Percentiles rank a stretch among this genome's conserved stretches.
These are phyloP conservation scores for Rubia tinctorum DNA, from an alignment of 305 asterid species.

Conservation along the genomic window DNA sequence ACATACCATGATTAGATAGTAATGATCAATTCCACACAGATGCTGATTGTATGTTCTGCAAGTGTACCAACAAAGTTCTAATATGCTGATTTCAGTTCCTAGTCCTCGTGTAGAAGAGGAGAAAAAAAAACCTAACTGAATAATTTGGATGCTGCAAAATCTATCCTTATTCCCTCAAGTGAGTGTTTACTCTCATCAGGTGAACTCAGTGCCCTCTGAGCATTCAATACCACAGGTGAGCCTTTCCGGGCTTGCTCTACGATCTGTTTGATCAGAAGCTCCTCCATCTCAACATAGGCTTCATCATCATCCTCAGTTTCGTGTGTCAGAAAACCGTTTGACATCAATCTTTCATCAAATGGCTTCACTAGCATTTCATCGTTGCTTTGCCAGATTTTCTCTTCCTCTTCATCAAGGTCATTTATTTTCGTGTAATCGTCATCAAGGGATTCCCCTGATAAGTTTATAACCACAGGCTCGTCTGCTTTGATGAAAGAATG, in stretches of 20 bases:
- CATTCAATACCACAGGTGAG: slow-evolving; percentile 80
- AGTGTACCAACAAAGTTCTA: background rate
- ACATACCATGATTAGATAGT: background rate
- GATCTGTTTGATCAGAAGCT: slow-evolving; percentile 67
- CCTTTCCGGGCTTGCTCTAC: slow-evolving; percentile 84
- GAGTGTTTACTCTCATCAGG: slow-evolving; percentile 32
- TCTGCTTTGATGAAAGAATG: slow-evolving; percentile 30
- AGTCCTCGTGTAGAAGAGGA: background rate
- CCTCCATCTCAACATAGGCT: slow-evolving; percentile 68
- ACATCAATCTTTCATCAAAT: background rate
- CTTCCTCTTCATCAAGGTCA: slow-evolving; percentile 54
- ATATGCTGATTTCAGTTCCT: too few species aligned
- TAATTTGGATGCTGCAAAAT: slow-evolving; percentile 15
- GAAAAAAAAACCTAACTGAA: background rate
- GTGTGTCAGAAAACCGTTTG: slow-evolving; percentile 14
- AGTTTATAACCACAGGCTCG: slow-evolving; percentile 53
- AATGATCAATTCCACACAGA: background rate
- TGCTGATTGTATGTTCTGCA: background rate
- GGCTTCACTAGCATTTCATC: slow-evolving; percentile 14
- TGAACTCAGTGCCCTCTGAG: slow-evolving; percentile 56
- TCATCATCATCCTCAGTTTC: slow-evolving; percentile 27
- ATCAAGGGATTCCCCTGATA: slow-evolving; percentile 61
- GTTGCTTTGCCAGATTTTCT: slow-evolving; percentile 19
- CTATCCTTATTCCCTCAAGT: background rate
- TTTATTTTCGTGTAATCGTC: slow-evolving; percentile 45